Conservation (phyloP, 2,329 filamentous ascomycete species). For the Penicillium sp. region DNA sequence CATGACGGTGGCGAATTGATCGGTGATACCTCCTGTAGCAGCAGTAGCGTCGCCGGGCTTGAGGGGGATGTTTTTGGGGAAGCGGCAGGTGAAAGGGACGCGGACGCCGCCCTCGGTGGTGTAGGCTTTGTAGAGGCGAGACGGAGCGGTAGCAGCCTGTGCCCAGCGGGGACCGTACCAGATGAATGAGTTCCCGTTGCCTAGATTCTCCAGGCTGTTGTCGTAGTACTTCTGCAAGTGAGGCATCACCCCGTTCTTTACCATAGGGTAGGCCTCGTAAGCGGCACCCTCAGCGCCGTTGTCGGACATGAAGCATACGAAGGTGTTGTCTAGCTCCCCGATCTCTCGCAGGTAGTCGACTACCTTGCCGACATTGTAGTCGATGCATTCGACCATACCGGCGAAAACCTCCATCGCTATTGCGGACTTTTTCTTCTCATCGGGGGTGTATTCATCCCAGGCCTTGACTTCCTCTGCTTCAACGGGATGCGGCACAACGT, state of each 20-base stretch:
- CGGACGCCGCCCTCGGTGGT: slow-evolving; percentile 59
- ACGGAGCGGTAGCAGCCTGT: slow-evolving; percentile 59
- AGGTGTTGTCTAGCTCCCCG: slow-evolving; percentile 68
- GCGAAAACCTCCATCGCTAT: slow-evolving; percentile 68
- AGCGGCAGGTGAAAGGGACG: slow-evolving; percentile 59
- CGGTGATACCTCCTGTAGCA: slow-evolving; percentile 49
- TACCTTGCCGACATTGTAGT: slow-evolving; percentile 65
- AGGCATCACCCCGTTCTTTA: slow-evolving; percentile 60
- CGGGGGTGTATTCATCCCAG: slow-evolving; percentile 44
- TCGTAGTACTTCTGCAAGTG: slow-evolving; percentile 64
- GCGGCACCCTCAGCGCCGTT: slow-evolving; percentile 67
- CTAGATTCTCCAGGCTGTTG: slow-evolving; percentile 64
- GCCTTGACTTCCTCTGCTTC: slow-evolving; percentile 53
- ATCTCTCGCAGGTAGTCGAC: slow-evolving; percentile 61
- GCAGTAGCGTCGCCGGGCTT: slow-evolving; percentile 31
- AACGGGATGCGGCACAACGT: slow-evolving; percentile 50
- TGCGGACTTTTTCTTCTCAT: slow-evolving; percentile 50
- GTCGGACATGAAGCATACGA: slow-evolving; percentile 68
- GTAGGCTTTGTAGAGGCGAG: slow-evolving; percentile 57
- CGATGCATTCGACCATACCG: slow-evolving; percentile 68
- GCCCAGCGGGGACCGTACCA: slow-evolving; percentile 67
- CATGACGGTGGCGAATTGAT: slow-evolving; percentile 61
- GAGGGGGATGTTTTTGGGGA: slow-evolving; percentile 39
- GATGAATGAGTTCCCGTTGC: slow-evolving; percentile 62
- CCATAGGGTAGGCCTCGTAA: slow-evolving; percentile 65